Evolutionary conservation across 2,329 filamentous ascomycete species (phyloP).

Genomic region (Myrmaecium sp.): DNA sequence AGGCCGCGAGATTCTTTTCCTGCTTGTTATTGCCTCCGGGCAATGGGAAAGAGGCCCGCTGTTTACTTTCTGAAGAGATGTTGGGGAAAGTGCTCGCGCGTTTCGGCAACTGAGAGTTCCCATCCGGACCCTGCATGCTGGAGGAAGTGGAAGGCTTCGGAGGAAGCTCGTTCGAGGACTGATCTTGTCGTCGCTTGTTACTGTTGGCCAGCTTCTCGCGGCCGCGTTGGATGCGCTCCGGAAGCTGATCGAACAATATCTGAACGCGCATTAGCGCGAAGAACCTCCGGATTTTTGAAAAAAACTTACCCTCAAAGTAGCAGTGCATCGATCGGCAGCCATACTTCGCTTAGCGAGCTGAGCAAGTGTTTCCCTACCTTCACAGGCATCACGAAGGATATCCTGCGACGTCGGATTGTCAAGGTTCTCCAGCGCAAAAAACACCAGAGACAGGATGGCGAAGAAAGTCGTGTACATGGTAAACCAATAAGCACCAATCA

Average conservation of each 20-base stretch:
- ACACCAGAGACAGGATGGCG: constrained; percentile 61
- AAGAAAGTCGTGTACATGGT: constrained; percentile 74
- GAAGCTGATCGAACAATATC: constrained; percentile 71
- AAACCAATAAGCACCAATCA: constrained; percentile 79
- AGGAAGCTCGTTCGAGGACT: constrained; percentile 18
- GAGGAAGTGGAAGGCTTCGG: no score
- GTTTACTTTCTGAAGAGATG: constrained; percentile 4
- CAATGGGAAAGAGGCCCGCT: constrained; percentile 16
- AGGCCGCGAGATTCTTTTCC: no score
- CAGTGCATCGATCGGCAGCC: constrained; percentile 74
- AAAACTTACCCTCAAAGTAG: constrained; percentile 51
- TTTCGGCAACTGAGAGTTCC: no score
- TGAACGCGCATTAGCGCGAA: constrained; percentile 20
- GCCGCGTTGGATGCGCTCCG: constrained; percentile 45
- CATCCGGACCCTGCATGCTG: no score
- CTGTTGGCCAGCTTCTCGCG: constrained; percentile 11
- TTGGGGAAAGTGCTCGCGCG: constrained; percentile 21
- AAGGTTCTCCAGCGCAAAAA: constrained; percentile 66
- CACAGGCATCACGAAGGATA: constrained; percentile 67
- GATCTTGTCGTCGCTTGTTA: constrained; percentile 22
- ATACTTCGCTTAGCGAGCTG: constrained; percentile 68
- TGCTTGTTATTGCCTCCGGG: no score
- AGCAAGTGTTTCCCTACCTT: constrained; percentile 68
- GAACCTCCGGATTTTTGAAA: constrained; percentile 1
- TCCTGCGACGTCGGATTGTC: constrained; percentile 59